Conservation (phyloP, 768 basidiomycete genomes). For the Scleroderma citrinum region DNA sequence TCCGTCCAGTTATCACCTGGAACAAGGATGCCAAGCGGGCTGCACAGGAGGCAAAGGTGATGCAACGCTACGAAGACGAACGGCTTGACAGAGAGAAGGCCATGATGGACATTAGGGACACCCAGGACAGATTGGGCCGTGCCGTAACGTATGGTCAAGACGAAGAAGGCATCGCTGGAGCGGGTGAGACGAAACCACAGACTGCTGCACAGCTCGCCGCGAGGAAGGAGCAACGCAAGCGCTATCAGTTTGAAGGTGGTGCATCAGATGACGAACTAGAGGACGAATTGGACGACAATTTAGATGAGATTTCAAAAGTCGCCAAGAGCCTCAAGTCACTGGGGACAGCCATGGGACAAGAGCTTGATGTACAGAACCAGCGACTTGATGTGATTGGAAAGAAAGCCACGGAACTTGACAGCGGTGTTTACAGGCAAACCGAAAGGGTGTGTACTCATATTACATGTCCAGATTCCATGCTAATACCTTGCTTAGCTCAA, state of each 20-base stretch:
- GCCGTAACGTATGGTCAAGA: conserved; percentile 57
- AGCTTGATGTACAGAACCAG: conserved; percentile 81
- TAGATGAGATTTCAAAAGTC: conserved; percentile 78
- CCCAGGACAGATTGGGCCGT: conserved; percentile 77
- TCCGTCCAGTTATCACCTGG: conserved; percentile 85
- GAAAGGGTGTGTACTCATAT: conserved; percentile 52
- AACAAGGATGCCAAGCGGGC: conserved; percentile 91
- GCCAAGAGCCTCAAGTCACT: conserved; percentile 75
- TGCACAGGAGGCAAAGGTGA: conserved; percentile 79
- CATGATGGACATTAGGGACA: conserved; percentile 80
- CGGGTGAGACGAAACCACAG: conserved; percentile 37
- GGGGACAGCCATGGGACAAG: conserved; percentile 78
- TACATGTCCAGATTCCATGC: conserved; percentile 7
- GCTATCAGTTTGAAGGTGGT: conserved; percentile 88
- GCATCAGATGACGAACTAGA: conserved; percentile 92
- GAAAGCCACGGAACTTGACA: conserved; percentile 74
- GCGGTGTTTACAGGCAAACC: conserved; percentile 74
- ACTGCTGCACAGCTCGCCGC: conserved; percentile 47
- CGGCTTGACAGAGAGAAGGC: conserved; percentile 77
- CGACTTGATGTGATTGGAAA: conserved; percentile 71
- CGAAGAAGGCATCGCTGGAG: conserved; percentile 33
- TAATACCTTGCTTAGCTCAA: conserved; percentile 42
- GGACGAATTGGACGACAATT: conserved; percentile 88
- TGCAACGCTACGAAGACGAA: conserved; percentile 84
- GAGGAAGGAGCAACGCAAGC: conserved; percentile 66